These are phyloP conservation scores for Cordyceps sp. DNA, from an alignment of 2,329 filamentous ascomycete genomes.

Conservation along the genomic window DNA sequence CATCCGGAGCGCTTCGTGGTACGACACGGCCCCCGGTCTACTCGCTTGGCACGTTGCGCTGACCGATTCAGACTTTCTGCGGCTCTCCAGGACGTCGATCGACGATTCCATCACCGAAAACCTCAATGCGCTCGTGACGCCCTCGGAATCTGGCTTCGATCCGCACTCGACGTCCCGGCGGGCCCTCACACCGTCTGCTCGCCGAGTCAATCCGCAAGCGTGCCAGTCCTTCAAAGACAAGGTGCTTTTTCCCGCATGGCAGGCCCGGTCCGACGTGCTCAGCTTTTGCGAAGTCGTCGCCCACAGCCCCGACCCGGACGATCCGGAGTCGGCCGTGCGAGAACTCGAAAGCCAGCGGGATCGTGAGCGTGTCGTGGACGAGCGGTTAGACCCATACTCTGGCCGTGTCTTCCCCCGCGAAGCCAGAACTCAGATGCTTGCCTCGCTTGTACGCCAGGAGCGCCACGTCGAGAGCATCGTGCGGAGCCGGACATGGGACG, in stretches of 20 bases:
- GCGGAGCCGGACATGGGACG: conserved; percentile 62
- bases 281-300: conserved; percentile 83
- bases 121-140: conserved; percentile 75
- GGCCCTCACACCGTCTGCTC: conserved; percentile 29
- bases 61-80: conserved; percentile 61
- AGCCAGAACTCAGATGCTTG: conserved; percentile 64
- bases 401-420: conserved; percentile 67
- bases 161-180: conserved; percentile 57
- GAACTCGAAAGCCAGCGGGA: conserved; percentile 55
- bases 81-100: conserved; percentile 65
- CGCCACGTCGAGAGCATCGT: conserved; percentile 64
- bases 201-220: conserved; percentile 39
- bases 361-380: conserved; percentile 62
- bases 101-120: conserved; percentile 92
- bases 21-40: conserved; percentile 6
- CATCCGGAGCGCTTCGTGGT: conserved; percentile 53
- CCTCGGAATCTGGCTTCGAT: conserved; percentile 57
- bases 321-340: conserved; percentile 57
- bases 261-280: conserved; percentile 63
- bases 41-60: too few relatives aligned
- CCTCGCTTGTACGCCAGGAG: conserved; percentile 57
- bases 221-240: conserved; percentile 60
- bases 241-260: conserved; percentile 80
- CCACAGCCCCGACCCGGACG: conserved; percentile 70
- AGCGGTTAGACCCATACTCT: conserved; percentile 84